phyloP scores from a whole-genome alignment of 108 stramenopile species.

The Aureococcus anophagefferens region DNA sequence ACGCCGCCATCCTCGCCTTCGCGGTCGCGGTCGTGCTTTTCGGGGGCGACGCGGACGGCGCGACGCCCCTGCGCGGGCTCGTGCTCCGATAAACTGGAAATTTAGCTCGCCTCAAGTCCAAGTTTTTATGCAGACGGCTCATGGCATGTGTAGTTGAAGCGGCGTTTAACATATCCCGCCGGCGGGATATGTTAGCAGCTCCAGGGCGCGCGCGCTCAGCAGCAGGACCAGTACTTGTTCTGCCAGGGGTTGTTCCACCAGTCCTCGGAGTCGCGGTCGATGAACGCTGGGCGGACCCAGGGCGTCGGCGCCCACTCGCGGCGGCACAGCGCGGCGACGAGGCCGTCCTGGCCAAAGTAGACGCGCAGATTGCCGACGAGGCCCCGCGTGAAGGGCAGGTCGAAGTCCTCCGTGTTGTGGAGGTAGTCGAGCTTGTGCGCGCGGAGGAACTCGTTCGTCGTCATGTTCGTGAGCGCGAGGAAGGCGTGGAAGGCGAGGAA shows the following conservation, averaged over 20 bases:
- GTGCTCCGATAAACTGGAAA: no score
- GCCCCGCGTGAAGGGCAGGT: conserved; percentile 50
- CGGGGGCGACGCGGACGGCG: no score
- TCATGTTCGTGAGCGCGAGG: conserved; percentile 45
- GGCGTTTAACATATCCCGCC: no score
- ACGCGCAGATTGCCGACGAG: conserved; percentile 31
- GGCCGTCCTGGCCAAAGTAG: conserved; percentile 46
- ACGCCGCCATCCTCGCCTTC: no score
- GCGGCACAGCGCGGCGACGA: background rate
- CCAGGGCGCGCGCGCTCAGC: no score
- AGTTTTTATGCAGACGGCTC: no score
- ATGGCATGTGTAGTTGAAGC: no score
- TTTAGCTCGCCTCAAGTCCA: no score
- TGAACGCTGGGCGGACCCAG: conserved; percentile 49
- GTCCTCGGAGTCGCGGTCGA: conserved; percentile 61
- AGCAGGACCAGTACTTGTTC: conserved; percentile 76
- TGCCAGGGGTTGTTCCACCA: conserved; percentile 68
- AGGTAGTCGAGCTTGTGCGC: conserved; percentile 52
- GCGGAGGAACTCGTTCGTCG: conserved; percentile 51
- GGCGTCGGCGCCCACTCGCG: conserved; percentile 30
- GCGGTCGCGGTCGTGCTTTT: no score
- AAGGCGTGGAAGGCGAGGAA: conserved; percentile 38
- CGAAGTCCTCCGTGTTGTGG: conserved; percentile 42
- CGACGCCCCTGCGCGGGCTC: no score
- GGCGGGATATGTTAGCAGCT: no score